Evolutionary conservation across 2,329 filamentous ascomycete species (phyloP), one percentile per base, ranked within the genome.

Genomic region (Nothomitra cinnamomea): DNA sequence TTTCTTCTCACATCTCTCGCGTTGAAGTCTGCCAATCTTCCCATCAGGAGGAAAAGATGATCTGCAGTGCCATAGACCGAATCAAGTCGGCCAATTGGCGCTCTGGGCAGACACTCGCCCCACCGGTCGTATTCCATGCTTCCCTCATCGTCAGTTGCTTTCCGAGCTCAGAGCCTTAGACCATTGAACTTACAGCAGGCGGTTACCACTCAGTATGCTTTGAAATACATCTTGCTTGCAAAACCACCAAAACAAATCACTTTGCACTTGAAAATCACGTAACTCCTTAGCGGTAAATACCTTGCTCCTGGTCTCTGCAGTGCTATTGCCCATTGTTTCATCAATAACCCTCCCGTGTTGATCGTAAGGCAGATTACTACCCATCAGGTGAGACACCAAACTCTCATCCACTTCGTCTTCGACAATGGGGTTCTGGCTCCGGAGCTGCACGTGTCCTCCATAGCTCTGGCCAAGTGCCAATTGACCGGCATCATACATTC

Each of bases 161-260:
- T 25, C 10, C n/a, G 19, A n/a, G 28, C 38, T 28, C 15, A 36
- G 3, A 21, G 38, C 22, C 6, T 12, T 15, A 47, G 13, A 19
- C 43, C n/a, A 10, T 15, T 38, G 49, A 19, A 76, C 87, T 75
- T 72, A 95, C 87, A 95, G 82, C 48, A 94, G 72, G 57, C 77
- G 77, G 42, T 90, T 89, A 7, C 87, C 90, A 59, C 89, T 92
- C 22, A 96, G 71, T 56, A 95, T 79, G 63, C 86, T 88, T 65
- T 95, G 90, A 60, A 90, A 94, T 7, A 85, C 80, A 65, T 96
- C 92, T 72, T 95, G 92, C 66, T 95, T 94, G 61, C 79, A 83
- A 64, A 89, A 95, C 85, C 88, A 95, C 89, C 90, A 98, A 63
- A 85, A 94, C 3, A 96, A 69, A 67, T 96, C 92, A 58, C 85